A percentile compares a stretch with the other conserved stretches of the same genome.
Evolutionary conservation across 148 eudicot genomes (phyloP).

Genomic region (Camellia lanceoleosa): DNA sequence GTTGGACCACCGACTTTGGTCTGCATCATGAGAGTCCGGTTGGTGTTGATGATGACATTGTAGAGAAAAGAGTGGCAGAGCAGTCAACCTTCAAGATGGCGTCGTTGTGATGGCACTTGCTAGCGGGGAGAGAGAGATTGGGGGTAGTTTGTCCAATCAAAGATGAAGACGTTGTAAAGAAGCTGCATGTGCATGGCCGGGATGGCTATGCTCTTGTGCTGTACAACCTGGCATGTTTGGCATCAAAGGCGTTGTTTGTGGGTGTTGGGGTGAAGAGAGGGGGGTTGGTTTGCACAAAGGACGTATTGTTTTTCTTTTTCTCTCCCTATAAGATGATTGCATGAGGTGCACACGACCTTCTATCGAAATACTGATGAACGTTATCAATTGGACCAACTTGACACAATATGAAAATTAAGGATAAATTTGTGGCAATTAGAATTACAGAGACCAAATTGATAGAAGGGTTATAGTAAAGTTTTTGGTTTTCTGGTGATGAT

Average conservation of each 20-base stretch:
- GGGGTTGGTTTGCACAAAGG: no score
- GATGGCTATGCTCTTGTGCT: conserved; percentile 52
- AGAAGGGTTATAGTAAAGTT: no score
- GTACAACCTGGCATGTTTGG: conserved; percentile 15
- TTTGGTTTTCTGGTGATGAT: no score
- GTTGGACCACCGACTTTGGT: conserved; percentile 76
- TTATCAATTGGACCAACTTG: no score
- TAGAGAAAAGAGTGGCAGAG: conserved; percentile 66
- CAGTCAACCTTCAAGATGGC: conserved; percentile 35
- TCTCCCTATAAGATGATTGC: no score
- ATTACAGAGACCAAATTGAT: no score
- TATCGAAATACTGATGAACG: no score
- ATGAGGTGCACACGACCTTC: no score
- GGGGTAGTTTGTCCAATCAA: conserved; percentile 81
- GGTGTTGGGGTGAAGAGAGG: no score
- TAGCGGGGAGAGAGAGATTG: conserved; percentile 49
- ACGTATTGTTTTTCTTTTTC: no score
- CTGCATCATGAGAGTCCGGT: conserved; percentile 51
- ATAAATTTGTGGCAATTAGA: no score
- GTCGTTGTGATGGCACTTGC: conserved; percentile 35
- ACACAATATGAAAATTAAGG: no score
- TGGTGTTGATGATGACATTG: conserved; percentile 57
- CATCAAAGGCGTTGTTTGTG: not conserved
- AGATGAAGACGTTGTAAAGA: conserved; percentile 55
- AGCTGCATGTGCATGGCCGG: conserved; percentile 99